A percentile compares a stretch with the other conserved stretches of the same genome.
Evolutionary conservation across 2,329 filamentous ascomycete species (phyloP).

Genomic region (Colletotrichum filicis): DNA sequence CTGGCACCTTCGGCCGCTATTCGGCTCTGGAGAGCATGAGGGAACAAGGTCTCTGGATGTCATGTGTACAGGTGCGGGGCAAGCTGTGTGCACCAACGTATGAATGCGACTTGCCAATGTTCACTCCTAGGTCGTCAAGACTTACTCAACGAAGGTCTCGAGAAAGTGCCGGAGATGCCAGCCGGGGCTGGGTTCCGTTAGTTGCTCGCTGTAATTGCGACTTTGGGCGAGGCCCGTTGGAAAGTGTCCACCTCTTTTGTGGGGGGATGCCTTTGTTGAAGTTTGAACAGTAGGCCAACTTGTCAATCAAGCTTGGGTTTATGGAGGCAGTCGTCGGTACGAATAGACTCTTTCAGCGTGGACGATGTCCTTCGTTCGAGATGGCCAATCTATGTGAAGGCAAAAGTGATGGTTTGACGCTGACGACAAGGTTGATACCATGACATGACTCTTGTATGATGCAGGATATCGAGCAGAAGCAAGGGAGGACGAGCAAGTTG

Average conservation of each 20-base stretch:
- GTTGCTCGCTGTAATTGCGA: background rate
- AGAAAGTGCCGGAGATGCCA: background rate
- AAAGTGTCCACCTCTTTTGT: background rate
- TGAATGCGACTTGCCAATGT: slow-evolving; percentile 9
- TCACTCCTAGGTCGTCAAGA: background rate
- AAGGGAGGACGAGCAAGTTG: background rate
- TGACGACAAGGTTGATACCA: background rate
- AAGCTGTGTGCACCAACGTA: background rate
- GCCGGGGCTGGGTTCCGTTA: background rate
- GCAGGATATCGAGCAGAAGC: background rate
- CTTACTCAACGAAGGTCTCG: background rate
- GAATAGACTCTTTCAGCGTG: background rate
- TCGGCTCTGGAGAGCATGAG: slow-evolving; percentile 15
- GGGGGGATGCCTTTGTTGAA: background rate
- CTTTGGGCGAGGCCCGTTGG: background rate
- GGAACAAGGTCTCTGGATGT: background rate
- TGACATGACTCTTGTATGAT: background rate
- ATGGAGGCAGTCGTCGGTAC: background rate
- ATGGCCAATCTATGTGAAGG: slow-evolving; percentile 1
- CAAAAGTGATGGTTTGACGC: slow-evolving; percentile 5
- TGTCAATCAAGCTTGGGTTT: background rate
- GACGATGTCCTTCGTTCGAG: background rate
- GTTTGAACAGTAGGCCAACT: background rate
- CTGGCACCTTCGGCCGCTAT: slow-evolving; percentile 7
- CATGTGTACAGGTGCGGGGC: slow-evolving; percentile 31